Evolutionary conservation across 805 yeast species (phyloP), one percentile per base, ranked within the genome.

Genomic region (Lachancea cidri): DNA sequence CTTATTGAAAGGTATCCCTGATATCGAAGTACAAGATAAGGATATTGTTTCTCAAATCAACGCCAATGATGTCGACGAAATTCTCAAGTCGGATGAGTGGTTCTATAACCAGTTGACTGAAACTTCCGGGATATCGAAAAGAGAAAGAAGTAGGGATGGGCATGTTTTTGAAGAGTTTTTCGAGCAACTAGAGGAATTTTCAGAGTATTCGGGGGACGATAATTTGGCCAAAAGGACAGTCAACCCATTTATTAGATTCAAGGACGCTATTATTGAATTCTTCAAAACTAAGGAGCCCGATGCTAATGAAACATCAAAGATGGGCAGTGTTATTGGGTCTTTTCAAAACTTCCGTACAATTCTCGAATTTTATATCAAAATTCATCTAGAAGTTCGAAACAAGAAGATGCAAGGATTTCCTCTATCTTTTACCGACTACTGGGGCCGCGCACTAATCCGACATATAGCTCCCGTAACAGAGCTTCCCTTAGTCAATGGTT

Each of bases 391-490:
- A 44, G 79, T 79, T 1, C 61, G 75, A 29, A 56, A 72, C 2
- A 79, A 81, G 48, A 76, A 71, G 46, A 48, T 58, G 13, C 65
- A 69, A 2, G 85, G 85, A 0, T 77, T 73, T 49, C 70, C 70
- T 15, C 61, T 78, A 0, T 76, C 84, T 0, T 66, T 81, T 32
- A 80, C 85, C 0, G 86, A 81, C 52, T 80, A 79, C 50, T 77
- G 84, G 83, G 86, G 84, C 0, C 65, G 78, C 45, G 85, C 84
- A 0, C 61, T 81, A 27, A 65, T 77, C 2, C 64, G 74, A 42
- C 53, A 17, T 38, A 54, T 8, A 55, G 64, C 4, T 45, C 68
- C 24, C 47, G 64, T 2, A 66, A 71, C 2, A 66, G 70, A 17
- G 8, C 8, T 9, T 14, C 19, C 11, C 11, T 47, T 56, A 2